Evolutionary conservation across 2,329 filamentous ascomycete species (phyloP), one percentile per base, ranked within the genome.

Genomic region (Colletotrichum viniferum): DNA sequence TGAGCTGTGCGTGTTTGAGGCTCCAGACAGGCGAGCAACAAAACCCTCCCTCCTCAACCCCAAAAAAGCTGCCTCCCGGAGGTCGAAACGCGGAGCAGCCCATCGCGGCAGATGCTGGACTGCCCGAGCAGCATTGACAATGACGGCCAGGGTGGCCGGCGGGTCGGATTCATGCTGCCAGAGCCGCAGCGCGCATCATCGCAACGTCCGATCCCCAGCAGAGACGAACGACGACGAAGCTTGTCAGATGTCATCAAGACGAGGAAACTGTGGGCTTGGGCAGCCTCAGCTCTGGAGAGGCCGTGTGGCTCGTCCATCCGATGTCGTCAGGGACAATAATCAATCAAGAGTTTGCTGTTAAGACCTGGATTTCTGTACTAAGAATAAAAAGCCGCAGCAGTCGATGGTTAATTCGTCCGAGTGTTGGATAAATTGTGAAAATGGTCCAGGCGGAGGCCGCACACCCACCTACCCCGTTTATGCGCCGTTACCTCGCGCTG

Each of bases 311-410:
- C 32, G 13, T 63, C 62, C 63, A 52, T 68, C 69, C 34, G 63
- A 75, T 69, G 63, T 75, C 73, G 56, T 75, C 69, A 75, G 73
- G 63, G 48, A 75, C 63, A 52, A 75, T 34, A 64, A 64, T 64
- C 55, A 61, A 21, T 24, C 63, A 48, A 55, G 58, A 34, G 43
- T 52, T 6, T 52, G 43, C 43, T 52, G n/a, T 21, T 63, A 48
- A 55, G 64, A 34, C 63, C 55, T 55, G 18, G 60, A 64, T 67
- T 75, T 74, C 58, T 62, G 58, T 62, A 32, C 73, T 60, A 75
- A 75, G 63, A 75, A 75, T 73, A 69, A 75, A 56, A 75, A 36
- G 30, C 69, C 56, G 32, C 56, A 64, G 63, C 56, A n/a, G 32
- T 63, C 43, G 52, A 48, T 60, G 13, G 8, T 21, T 73, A 36